Evolutionary conservation across 139 green algal genomes (phyloP).

Genomic region (Closterium sp.): DNA sequence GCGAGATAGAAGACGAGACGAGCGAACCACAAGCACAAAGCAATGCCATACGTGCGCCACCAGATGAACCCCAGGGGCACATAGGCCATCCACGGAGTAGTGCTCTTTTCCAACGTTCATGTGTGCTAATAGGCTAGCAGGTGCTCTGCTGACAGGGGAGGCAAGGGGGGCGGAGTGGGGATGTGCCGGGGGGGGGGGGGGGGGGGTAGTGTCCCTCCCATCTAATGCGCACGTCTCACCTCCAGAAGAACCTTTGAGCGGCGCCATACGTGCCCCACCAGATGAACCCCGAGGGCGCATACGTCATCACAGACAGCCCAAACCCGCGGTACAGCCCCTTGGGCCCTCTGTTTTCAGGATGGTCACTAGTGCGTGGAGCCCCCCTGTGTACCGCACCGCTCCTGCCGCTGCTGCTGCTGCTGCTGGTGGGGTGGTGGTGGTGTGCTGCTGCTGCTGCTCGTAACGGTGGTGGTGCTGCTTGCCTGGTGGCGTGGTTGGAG

Average conservation of each 20-base stretch:
- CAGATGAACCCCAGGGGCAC: constrained; percentile 73
- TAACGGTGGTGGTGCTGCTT: not conserved
- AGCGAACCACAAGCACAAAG: no score
- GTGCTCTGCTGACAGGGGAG: no score
- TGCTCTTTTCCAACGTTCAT: no score
- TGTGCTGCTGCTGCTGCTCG: not conserved
- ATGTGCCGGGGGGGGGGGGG: no score
- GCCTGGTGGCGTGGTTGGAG: not conserved
- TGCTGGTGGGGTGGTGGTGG: not conserved
- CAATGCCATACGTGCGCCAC: constrained; percentile 84
- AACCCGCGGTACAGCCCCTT: constrained; percentile 87
- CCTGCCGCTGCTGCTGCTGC: not conserved
- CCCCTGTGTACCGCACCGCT: constrained; percentile 45
- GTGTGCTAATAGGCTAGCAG: no score
- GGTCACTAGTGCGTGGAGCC: constrained; percentile 64
- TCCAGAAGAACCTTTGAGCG: constrained; percentile 81
- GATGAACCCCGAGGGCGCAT: constrained; percentile 74
- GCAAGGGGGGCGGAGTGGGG: no score
- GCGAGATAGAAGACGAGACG: no score
- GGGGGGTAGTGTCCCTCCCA: no score
- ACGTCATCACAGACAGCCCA: constrained; percentile 73
- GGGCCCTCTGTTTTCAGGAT: constrained; percentile 85
- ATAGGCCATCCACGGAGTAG: constrained; percentile 84
- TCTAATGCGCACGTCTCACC: not conserved
- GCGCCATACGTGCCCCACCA: constrained; percentile 86